Base-by-base conservation (phyloP, 2,329 filamentous ascomycete species). In the Aspergillus pseudoterreus region DNA sequence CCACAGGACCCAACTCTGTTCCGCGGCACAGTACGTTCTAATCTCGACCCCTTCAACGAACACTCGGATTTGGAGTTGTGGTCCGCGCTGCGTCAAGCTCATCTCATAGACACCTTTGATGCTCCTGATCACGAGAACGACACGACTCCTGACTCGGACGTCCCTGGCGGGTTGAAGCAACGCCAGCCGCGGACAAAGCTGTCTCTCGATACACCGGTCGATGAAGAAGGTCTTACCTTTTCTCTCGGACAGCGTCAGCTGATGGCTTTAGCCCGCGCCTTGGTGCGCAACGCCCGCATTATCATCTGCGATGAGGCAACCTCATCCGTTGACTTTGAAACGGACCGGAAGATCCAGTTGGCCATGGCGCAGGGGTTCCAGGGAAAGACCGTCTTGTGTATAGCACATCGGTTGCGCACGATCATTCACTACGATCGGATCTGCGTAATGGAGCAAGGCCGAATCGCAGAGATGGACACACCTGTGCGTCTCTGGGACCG, bases 241-340 rank as follows among this genome's bases (percentile, higher is more conserved):
- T 95, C 90, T 0, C 85, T 97, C 9, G 92, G 92, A 6, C 92
- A 97, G 74, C 84, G 94, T 3, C 94, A 97, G 71, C 82, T 97
- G 45, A 95, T 97, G 88, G 94, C 94, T 1, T 80, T 99, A 1
- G 92, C 92, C 0, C 85, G 94, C 1, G 94, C 94, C 0, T 82
- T 99, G 2, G 92, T 97, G 4, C 85, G 92, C 35, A 84, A 86
- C 41, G 88, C 86, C 0, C 90, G 88, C 61, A 96, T 97, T 72
- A 96, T 97, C 62, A 86, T 99, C 45, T 96, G 92, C 71, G 94
- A 99, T 75, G 94, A 99, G 72, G 94, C 94, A 1, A 99, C 94
- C 0, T 90, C 86, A 1, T 88, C 84, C 0, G 92, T 97, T 6
- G 92, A 97, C 70, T 94, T 96, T 78, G 92, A 96, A 67, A 97